A percentile compares a stretch with the other conserved stretches of the same genome.
Evolutionary conservation across 805 yeast genomes (phyloP).

Genomic region (Lachancea sp.): DNA sequence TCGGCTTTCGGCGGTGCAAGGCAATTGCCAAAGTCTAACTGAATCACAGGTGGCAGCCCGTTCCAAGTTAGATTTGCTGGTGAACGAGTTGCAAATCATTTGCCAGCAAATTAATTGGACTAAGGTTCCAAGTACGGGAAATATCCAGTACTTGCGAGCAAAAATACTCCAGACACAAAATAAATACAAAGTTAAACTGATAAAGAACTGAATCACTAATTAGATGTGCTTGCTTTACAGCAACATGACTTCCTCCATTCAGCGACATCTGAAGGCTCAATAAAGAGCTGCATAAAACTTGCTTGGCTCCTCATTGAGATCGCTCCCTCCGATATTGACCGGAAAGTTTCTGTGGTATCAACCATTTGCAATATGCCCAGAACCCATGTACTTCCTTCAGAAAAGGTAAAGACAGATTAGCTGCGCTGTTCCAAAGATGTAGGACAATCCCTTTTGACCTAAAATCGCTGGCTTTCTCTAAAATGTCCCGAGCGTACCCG

Average conservation of each 20-base stretch:
- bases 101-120: conserved; percentile 21
- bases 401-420: conserved; percentile 2
- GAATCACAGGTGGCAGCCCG: conserved; percentile 10
- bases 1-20: conserved; percentile 13
- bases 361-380: conserved; percentile 1
- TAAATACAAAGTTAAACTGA: conserved; percentile 8
- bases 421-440: conserved; percentile 3
- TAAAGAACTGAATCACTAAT: neutral
- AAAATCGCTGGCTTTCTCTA: conserved; percentile 1
- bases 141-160: conserved; percentile 9
- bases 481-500: conserved; percentile 6
- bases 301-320: neutral
- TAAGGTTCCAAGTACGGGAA: conserved; percentile 13
- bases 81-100: conserved; percentile 14
- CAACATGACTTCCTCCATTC: no score
- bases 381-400: neutral
- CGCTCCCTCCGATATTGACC: neutral
- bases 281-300: neutral
- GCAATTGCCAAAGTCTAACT: conserved; percentile 12
- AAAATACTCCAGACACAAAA: conserved; percentile 6
- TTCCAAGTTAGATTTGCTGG: conserved; percentile 13
- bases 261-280: neutral
- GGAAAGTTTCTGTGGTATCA: conserved; percentile 4
- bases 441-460: conserved; percentile 5
- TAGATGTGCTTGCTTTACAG: no score